Conservation (phyloP, 805 yeast species). For the Nakazawaea pomicola region DNA sequence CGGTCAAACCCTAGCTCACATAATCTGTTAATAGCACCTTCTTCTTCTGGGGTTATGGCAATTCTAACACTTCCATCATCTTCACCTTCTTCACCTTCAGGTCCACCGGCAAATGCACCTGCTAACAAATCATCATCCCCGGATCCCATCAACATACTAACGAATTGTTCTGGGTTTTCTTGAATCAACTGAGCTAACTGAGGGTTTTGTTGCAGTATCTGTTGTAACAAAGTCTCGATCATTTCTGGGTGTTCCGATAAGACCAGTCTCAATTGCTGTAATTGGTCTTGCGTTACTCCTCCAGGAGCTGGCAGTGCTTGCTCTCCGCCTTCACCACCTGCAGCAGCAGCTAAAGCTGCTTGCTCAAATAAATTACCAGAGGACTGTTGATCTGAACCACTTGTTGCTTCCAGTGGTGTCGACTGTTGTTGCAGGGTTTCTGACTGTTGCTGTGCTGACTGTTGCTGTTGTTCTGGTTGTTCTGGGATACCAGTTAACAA, state of each 20-base stretch:
- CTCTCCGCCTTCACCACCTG: conserved; percentile 19
- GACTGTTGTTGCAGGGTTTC: conserved; percentile 15
- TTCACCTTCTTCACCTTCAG: conserved; percentile 35
- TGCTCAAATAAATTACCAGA: conserved; percentile 50
- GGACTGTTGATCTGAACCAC: conserved; percentile 17
- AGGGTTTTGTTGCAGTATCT: conserved; percentile 77
- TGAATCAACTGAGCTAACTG: conserved; percentile 77
- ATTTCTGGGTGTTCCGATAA: conserved; percentile 84
- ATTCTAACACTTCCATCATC: conserved; percentile 43
- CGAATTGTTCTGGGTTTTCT: conserved; percentile 84
- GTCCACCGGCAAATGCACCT: conserved; percentile 35
- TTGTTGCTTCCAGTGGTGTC: conserved; percentile 13
- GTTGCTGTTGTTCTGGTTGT: conserved; percentile 28
- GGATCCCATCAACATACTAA: conserved; percentile 64
- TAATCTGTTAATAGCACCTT: conserved; percentile 82
- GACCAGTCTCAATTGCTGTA: conserved; percentile 65
- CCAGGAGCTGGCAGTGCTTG: conserved; percentile 17
- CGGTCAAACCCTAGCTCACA: conserved; percentile 93
- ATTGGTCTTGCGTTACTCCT: conserved; percentile 29
- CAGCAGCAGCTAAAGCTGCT: conserved; percentile 34
- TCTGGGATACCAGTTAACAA: conserved; percentile 87
- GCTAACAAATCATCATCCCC: conserved; percentile 42
- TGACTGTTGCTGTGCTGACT: conserved; percentile 19
- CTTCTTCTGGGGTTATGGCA: conserved; percentile 73
- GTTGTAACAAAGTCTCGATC: conserved; percentile 77